Base-by-base conservation (phyloP, 2,329 filamentous ascomycete species). In the Exophiala xenobiotica region DNA sequence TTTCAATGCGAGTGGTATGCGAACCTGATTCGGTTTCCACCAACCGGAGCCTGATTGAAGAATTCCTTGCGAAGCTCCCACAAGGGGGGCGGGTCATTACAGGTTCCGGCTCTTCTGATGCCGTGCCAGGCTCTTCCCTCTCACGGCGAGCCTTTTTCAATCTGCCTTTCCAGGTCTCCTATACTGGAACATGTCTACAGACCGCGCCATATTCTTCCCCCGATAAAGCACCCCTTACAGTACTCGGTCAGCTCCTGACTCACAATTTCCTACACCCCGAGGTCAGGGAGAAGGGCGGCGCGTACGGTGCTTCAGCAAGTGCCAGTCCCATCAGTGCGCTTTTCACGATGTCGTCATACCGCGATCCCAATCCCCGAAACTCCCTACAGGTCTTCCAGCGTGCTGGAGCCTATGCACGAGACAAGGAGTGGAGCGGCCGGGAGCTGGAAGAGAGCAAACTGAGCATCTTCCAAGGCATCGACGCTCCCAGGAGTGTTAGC, bases 201-300 rank as follows among this genome's bases (percentile, higher is more conserved):
- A 95, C 92, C 0, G 86, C 87, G 0, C 88, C 91, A 0, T 99
- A 96, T 70, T 85, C 83, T 3, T 82, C 88, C 37, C 69, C 83
- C 0, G 79, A 87, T 46, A 85, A 87, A 33, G 89, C 93, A 1
- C 81, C 90, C 0, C 82, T 97, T 12, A 90, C 92, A 63, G 87
- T 97, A 33, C 82, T 99, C 18, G 85, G 91, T 9, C 90, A 96
- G 67, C 82, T 99, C 14, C 80, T 99, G 24, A 97, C 92, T 0
- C 92, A 99, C 74, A 96, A 96, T 70, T 88, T 96, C 66, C 78
- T 99, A 22, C 93, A 99, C 67, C 92, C 95, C 61, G 93, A 97
- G 70, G 96, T 99, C 60, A 88, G 93, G 49, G 93, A 99, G 67
- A 97, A 97, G 71, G 93, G 93, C 24, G 93, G 93, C 29, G 93